Percentiles rank a stretch among this genome's conserved stretches.
phyloP scores from a whole-genome alignment of 2,329 filamentous ascomycete species.

The Alternaria viburni region DNA sequence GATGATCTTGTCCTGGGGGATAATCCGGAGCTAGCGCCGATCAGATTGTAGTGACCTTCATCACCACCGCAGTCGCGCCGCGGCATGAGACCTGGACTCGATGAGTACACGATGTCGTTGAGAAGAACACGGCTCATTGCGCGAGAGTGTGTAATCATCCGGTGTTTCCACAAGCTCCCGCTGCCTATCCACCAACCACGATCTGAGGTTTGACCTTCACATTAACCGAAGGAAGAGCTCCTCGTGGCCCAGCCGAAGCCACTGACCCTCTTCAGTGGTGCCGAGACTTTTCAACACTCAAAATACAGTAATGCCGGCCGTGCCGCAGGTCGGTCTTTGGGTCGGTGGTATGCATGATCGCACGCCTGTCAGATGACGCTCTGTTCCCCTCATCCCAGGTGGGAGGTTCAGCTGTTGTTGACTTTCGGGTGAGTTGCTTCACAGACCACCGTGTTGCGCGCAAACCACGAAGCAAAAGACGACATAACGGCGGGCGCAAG shows the following conservation, averaged over 20 bases:
- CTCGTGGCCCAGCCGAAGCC: slow-evolving; percentile 9
- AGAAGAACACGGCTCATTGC: neutral
- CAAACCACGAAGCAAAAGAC: neutral
- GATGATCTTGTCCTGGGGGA: neutral
- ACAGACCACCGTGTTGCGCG: slow-evolving; percentile 6
- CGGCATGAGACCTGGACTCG: neutral
- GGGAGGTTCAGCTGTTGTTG: neutral
- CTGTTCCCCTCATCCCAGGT: slow-evolving; percentile 4
- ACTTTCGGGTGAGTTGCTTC: neutral
- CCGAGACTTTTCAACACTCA: neutral
- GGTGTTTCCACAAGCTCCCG: slow-evolving; percentile 1
- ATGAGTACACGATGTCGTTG: neutral
- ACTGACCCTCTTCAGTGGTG: slow-evolving; percentile 6
- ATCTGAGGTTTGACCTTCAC: neutral
- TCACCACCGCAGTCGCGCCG: neutral
- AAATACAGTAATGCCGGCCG: neutral
- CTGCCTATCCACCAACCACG: neutral
- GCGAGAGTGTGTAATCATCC: neutral
- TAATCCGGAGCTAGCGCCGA: slow-evolving; percentile 1
- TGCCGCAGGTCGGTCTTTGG: slow-evolving; percentile 5
- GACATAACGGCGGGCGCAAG: neutral
- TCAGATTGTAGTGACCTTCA: neutral
- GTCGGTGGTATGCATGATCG: slow-evolving; percentile 5
- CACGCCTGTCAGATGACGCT: slow-evolving; percentile 14
- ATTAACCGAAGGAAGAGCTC: slow-evolving; percentile 8